A percentile compares a stretch with the other conserved stretches of the same genome.
Conservation (phyloP, 805 yeast species). For the Yamadazyma tumulicola region DNA sequence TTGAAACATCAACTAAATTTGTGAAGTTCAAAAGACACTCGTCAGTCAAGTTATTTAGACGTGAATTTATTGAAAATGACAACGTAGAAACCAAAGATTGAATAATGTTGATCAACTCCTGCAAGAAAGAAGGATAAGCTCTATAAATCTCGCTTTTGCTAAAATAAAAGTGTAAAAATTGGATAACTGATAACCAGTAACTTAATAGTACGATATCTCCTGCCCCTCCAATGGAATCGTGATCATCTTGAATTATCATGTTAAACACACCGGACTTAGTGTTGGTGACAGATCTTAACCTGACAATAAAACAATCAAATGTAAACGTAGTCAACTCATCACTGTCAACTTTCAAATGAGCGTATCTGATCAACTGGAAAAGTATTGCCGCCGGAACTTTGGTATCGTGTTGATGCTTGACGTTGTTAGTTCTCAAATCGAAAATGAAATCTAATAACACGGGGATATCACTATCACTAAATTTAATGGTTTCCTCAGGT, state of each 20-base stretch:
- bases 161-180: constrained; percentile 74
- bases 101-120: constrained; percentile 56
- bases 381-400: constrained; percentile 66
- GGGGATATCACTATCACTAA: constrained; percentile 56
- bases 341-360: constrained; percentile 56
- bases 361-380: constrained; percentile 68
- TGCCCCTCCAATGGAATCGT: constrained; percentile 26
- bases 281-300: constrained; percentile 57
- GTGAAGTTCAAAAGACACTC: constrained; percentile 71
- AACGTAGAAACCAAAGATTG: constrained; percentile 66
- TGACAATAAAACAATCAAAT: constrained; percentile 56
- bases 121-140: constrained; percentile 55
- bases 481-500: constrained; percentile 59
- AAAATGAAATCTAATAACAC: constrained; percentile 47
- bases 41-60: constrained; percentile 56
- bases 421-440: constrained; percentile 37
- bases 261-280: constrained; percentile 59
- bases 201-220: constrained; percentile 71
- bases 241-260: constrained; percentile 30
- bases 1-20: constrained; percentile 77
- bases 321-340: constrained; percentile 54
- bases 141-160: constrained; percentile 58
- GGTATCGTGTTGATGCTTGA: constrained; percentile 41
- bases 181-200: constrained; percentile 84
- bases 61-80: constrained; percentile 60